These are phyloP conservation scores for Drechslerella dactyloides DNA, from an alignment of 2,329 filamentous ascomycete genomes.

Conservation along the genomic window DNA sequence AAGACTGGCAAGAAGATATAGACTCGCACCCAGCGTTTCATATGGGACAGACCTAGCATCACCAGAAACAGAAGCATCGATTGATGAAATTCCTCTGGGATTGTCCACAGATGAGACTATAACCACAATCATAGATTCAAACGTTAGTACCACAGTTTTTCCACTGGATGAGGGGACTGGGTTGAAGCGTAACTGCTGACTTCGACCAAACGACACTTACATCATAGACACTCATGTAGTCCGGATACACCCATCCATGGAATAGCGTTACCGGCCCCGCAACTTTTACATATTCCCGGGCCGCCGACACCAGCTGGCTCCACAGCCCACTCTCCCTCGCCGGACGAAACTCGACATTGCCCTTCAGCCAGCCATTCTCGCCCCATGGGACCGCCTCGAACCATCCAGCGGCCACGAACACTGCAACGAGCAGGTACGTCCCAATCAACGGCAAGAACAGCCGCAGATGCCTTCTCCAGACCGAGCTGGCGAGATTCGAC, in stretches of 20 bases:
- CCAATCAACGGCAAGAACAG: slow-evolving; percentile 26
- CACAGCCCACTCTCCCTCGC: slow-evolving; percentile 14
- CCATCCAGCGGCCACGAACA: slow-evolving; percentile 23
- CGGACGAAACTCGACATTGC: slow-evolving; percentile 13
- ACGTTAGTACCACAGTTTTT: not conserved
- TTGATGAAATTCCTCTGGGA: slow-evolving; percentile 62
- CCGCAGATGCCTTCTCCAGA: slow-evolving; percentile 26
- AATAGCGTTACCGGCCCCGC: slow-evolving; percentile 3
- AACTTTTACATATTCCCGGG: slow-evolving; percentile 21
- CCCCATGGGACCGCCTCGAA: slow-evolving; percentile 23
- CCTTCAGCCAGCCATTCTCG: slow-evolving; percentile 1
- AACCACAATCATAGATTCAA: not conserved
- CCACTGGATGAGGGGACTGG: not conserved
- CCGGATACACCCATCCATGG: not conserved
- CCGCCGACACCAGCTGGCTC: slow-evolving; percentile 15
- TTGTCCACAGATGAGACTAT: slow-evolving; percentile 61
- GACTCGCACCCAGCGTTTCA: slow-evolving; percentile 57
- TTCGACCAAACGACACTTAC: slow-evolving; percentile 5
- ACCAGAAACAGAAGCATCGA: slow-evolving; percentile 61
- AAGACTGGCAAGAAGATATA: slow-evolving; percentile 51
- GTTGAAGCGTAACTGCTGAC: not conserved
- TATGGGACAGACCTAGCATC: slow-evolving; percentile 57
- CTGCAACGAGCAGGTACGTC: slow-evolving; percentile 17
- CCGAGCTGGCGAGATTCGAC: slow-evolving; percentile 25
- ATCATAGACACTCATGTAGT: slow-evolving; percentile 15